Conservation (phyloP, 2,329 filamentous ascomycete species). For the Kalaharituber pfeilii region DNA sequence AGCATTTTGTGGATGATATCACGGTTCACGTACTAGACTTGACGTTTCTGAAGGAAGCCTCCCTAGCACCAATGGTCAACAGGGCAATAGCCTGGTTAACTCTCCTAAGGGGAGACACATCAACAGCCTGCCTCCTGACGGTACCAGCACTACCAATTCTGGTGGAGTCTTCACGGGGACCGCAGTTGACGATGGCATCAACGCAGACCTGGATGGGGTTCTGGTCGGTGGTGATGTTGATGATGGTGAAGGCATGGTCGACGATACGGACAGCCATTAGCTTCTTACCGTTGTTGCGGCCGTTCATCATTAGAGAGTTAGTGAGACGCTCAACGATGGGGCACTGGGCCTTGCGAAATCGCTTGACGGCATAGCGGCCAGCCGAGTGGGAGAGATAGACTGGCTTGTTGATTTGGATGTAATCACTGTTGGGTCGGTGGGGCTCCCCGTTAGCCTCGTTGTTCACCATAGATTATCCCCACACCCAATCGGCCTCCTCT, state of each 20-base stretch:
- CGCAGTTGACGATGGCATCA: conserved; percentile 99
- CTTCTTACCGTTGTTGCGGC: conserved; percentile 99
- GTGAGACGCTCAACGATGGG: conserved; percentile 99
- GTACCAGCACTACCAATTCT: conserved; percentile 99
- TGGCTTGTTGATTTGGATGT: conserved; percentile 97
- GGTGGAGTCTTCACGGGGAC: conserved; percentile 98
- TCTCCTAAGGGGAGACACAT: conserved; percentile 97
- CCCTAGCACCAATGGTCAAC: conserved; percentile 95
- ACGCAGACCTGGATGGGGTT: conserved; percentile 99
- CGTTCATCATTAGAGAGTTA: conserved; percentile 99
- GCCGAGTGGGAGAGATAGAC: conserved; percentile 99
- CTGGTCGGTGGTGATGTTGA: conserved; percentile 99
- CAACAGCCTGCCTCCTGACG: conserved; percentile 98
- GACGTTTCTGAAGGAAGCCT: conserved; percentile 99
- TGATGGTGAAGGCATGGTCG: conserved; percentile 97
- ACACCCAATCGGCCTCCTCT: conserved; percentile 1
- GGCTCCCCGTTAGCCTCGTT: conserved; percentile 3
- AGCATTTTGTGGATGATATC: neutral
- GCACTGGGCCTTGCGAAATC: conserved; percentile 99
- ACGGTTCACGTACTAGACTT: conserved; percentile 48
- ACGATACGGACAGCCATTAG: conserved; percentile 99
- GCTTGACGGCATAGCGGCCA: conserved; percentile 96
- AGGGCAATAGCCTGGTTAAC: conserved; percentile 99
- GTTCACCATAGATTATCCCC: conserved; percentile 4
- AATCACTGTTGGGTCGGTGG: conserved; percentile 52